Conservation (phyloP, 208 protist species). For the Leishmania arabica region DNA sequence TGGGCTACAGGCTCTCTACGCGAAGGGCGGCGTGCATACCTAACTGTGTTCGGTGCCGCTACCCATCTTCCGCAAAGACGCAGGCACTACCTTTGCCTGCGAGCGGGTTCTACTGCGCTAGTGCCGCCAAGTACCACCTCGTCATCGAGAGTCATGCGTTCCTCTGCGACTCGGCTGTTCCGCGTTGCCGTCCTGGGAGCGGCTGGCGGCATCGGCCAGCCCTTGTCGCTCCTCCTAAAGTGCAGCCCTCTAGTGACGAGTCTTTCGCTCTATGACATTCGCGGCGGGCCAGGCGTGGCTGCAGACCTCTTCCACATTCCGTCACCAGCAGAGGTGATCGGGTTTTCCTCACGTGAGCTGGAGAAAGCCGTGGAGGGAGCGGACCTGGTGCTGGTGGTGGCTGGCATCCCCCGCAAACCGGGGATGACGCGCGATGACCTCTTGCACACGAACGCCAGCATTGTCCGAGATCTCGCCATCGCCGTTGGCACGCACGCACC, state of each 20-base stretch:
- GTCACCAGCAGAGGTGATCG: slow-evolving; percentile 72
- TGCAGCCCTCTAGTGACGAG: slow-evolving; percentile 61
- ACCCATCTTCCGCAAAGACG: neutral
- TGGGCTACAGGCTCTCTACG: neutral
- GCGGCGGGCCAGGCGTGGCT: slow-evolving; percentile 82
- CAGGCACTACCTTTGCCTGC: neutral
- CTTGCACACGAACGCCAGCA: slow-evolving; percentile 95
- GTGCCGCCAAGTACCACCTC: too few relatives aligned
- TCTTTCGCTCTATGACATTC: slow-evolving; percentile 93
- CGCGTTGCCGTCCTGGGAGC: slow-evolving; percentile 94
- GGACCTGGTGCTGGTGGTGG: slow-evolving; percentile 94
- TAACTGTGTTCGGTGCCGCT: neutral
- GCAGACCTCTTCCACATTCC: slow-evolving; percentile 91
- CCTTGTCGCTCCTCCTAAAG: slow-evolving; percentile 95
- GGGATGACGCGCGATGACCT: slow-evolving; percentile 97
- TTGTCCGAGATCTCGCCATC: slow-evolving; percentile 88
- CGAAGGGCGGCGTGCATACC: neutral
- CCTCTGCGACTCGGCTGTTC: slow-evolving; percentile 9
- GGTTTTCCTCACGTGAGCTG: slow-evolving; percentile 69
- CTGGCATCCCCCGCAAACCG: slow-evolving; percentile 96
- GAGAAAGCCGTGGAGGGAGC: slow-evolving; percentile 69
- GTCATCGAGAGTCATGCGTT: slow-evolving; percentile 13
- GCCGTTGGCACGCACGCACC: slow-evolving; percentile 83
- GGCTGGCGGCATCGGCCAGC: slow-evolving; percentile 96
- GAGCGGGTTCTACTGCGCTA: neutral